Conservation (phyloP, 768 basidiomycete species). For the Leccinum pellstonianum region DNA sequence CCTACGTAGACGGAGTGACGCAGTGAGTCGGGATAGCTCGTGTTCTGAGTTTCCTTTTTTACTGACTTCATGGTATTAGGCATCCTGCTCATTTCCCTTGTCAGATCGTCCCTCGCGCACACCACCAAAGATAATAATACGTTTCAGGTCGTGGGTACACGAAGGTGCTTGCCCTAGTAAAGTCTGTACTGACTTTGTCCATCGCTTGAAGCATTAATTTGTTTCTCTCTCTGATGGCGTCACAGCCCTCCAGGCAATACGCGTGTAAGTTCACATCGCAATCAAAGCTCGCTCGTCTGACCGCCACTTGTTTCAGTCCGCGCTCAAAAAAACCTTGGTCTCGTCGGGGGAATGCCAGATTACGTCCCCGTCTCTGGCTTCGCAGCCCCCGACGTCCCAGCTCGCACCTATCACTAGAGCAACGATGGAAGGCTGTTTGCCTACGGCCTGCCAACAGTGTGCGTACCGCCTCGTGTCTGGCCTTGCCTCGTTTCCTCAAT, state of each 20-base stretch:
- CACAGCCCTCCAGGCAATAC: conserved; percentile 77
- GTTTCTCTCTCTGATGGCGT: conserved; percentile 68
- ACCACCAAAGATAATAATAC: not conserved
- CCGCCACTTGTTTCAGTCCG: conserved; percentile 49
- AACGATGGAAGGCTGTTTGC: conserved; percentile 85
- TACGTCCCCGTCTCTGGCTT: conserved; percentile 68
- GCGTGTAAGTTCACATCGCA: conserved; percentile 61
- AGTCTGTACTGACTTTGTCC: conserved; percentile 18
- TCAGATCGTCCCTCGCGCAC: conserved; percentile 5
- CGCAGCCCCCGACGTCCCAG: conserved; percentile 63
- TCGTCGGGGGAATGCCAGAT: conserved; percentile 78
- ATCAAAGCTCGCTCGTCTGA: conserved; percentile 8
- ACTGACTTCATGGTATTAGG: not conserved
- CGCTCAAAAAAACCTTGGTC: conserved; percentile 90
- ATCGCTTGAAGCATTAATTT: conserved; percentile 72
- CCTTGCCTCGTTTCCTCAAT: conserved; percentile 7
- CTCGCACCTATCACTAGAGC: conserved; percentile 72
- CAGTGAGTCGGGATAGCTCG: not conserved
- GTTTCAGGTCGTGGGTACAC: not conserved
- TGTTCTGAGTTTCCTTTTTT: not conserved
- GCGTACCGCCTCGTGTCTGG: conserved; percentile 34
- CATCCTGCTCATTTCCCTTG: not conserved
- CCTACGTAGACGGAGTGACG: not conserved
- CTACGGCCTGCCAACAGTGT: conserved; percentile 76
- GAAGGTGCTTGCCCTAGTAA: too few species aligned